Evolutionary conservation across 192 early-diverging fungal genomes (phyloP).

Genomic region (Umbelopsis isabellina): DNA sequence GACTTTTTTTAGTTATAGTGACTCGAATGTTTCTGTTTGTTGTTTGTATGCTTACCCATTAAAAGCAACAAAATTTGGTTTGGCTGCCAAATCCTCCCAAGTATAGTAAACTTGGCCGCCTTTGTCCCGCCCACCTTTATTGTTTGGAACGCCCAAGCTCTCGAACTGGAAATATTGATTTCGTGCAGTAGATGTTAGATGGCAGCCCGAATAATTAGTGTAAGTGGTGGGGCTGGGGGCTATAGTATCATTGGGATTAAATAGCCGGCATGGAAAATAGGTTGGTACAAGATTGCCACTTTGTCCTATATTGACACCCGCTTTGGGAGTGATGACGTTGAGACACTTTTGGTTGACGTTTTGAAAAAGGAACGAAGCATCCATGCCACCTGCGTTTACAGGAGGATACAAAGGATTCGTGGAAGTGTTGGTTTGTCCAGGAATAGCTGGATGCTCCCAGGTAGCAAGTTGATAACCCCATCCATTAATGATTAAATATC

Average conservation of each 20-base stretch:
- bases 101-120: conserved; percentile 59
- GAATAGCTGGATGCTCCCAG: conserved; percentile 45
- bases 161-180: conserved; percentile 47
- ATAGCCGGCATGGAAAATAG: conserved; percentile 68
- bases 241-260: conserved; percentile 46
- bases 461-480: conserved; percentile 61
- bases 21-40: conserved; percentile 41
- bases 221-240: conserved; percentile 47
- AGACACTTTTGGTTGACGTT: conserved; percentile 58
- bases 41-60: conserved; percentile 60
- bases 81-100: conserved; percentile 57
- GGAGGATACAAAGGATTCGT: conserved; percentile 56
- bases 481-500: conserved; percentile 64
- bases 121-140: conserved; percentile 30
- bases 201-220: conserved; percentile 58
- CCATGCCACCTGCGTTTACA: conserved; percentile 64
- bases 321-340: conserved; percentile 48
- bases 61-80: conserved; percentile 56
- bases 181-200: conserved; percentile 51
- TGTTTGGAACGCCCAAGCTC: conserved; percentile 32
- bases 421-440: conserved; percentile 48
- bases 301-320: conserved; percentile 23
- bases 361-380: conserved; percentile 74
- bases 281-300: conserved; percentile 34
- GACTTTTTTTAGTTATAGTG: too few species aligned